These are phyloP conservation scores for Moesziomyces antarcticus DNA, from an alignment of 1,284 basidiomycete genomes.

Conservation along the genomic window DNA sequence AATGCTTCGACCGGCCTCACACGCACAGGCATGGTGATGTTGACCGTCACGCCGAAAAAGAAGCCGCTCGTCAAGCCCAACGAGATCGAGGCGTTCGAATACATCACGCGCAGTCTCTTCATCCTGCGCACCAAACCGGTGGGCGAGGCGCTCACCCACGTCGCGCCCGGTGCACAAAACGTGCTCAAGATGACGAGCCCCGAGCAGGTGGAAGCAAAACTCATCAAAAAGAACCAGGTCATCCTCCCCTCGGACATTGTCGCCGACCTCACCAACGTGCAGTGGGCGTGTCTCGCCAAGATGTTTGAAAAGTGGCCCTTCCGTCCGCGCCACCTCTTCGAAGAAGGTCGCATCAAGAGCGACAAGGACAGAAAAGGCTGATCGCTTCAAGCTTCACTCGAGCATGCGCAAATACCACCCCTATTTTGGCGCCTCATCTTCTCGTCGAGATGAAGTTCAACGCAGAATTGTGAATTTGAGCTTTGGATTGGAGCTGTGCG, in stretches of 20 bases:
- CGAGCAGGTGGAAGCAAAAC: conserved; percentile 34
- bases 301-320: conserved; percentile 67
- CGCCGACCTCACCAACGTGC: conserved; percentile 51
- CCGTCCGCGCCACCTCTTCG: conserved; percentile 55
- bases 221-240: conserved; percentile 34
- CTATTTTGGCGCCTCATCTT: not conserved
- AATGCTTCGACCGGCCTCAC: conserved; percentile 51
- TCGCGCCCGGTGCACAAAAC: conserved; percentile 60
- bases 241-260: conserved; percentile 53
- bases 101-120: conserved; percentile 61
- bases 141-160: conserved; percentile 53
- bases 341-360: conserved; percentile 47
- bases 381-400: not conserved
- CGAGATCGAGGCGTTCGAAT: conserved; percentile 62
- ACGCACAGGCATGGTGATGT: conserved; percentile 48
- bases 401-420: not conserved
- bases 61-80: conserved; percentile 34
- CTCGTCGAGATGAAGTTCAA: not conserved
- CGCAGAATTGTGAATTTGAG: no score
- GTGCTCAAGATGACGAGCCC: conserved; percentile 53
- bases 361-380: conserved; percentile 22
- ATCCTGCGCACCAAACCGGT: conserved; percentile 52
- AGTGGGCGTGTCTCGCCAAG: conserved; percentile 59
- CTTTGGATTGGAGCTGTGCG: not conserved
- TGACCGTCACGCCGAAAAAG: conserved; percentile 56